These are phyloP conservation scores for Turritis glabra DNA, from an alignment of 345 rosid species.

Conservation along the genomic window DNA sequence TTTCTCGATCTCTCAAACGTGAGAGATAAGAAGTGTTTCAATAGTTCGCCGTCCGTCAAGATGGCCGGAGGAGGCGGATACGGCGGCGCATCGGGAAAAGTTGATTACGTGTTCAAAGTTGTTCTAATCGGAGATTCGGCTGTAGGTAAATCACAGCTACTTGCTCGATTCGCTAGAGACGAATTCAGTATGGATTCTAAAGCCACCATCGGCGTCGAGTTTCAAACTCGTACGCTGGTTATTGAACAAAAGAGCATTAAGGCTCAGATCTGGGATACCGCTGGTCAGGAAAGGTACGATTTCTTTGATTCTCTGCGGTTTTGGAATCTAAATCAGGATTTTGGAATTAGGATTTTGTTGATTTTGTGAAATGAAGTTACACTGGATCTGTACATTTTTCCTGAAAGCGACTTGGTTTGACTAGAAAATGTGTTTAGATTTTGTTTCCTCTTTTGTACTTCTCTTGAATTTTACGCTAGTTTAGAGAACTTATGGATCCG, in stretches of 20 bases:
- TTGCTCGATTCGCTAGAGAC: constrained; percentile 79
- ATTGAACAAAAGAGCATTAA: constrained; percentile 79
- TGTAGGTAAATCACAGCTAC: constrained; percentile 85
- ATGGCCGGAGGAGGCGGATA: constrained; percentile 70
- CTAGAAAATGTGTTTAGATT: neutral
- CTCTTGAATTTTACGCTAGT: neutral
- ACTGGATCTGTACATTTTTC: constrained; percentile 15
- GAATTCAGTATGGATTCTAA: constrained; percentile 91
- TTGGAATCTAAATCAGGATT: neutral
- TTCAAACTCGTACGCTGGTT: constrained; percentile 73
- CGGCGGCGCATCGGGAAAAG: constrained; percentile 63
- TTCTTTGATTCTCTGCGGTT: neutral
- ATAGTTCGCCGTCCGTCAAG: neutral
- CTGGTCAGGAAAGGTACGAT: constrained; percentile 82
- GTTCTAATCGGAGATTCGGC: constrained; percentile 95
- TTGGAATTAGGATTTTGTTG: neutral
- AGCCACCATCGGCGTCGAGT: constrained; percentile 94
- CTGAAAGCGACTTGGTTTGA: constrained; percentile 29
- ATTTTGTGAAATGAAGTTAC: neutral
- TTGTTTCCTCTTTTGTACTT: neutral
- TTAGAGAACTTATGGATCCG: neutral
- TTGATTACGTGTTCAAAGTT: constrained; percentile 80
- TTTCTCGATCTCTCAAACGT: neutral
- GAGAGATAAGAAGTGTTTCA: neutral
- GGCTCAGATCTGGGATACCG: constrained; percentile 99